phyloP scores from a whole-genome alignment of 352 stramenopile genomes.

The Pythium utonaiense region DNA sequence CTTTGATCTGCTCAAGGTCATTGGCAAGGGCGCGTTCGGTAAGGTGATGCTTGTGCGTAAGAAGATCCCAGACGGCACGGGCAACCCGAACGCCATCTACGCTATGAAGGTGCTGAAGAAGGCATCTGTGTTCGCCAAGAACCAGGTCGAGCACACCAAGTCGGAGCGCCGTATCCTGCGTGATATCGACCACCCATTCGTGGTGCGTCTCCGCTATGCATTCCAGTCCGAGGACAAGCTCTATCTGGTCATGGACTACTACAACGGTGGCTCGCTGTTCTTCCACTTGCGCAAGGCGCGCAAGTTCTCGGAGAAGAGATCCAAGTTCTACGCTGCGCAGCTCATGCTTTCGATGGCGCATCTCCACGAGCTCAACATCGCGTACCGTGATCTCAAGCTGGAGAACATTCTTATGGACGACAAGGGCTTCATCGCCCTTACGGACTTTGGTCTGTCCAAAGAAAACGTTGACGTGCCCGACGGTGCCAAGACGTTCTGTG shows the following conservation, averaged over 20 bases:
- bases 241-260: constrained; percentile 93
- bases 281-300: constrained; percentile 90
- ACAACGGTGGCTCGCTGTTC: constrained; percentile 90
- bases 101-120: constrained; percentile 95
- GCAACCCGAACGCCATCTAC: constrained; percentile 82
- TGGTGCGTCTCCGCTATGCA: constrained; percentile 90
- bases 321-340: constrained; percentile 90
- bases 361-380: constrained; percentile 92
- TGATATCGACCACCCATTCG: constrained; percentile 91
- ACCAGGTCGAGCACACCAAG: constrained; percentile 93
- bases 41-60: constrained; percentile 96
- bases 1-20: constrained; percentile 94
- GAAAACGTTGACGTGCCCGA: constrained; percentile 87
- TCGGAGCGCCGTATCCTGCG: constrained; percentile 88
- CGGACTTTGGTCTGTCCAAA: constrained; percentile 93
- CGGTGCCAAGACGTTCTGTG: constrained; percentile 91
- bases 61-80: constrained; percentile 70
- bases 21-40: constrained; percentile 94
- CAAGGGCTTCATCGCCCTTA: constrained; percentile 90
- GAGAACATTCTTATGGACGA: constrained; percentile 95
- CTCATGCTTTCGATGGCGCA: constrained; percentile 90
- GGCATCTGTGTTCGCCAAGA: constrained; percentile 88
- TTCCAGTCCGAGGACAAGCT: constrained; percentile 94
- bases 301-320: constrained; percentile 86
- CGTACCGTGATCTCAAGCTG: constrained; percentile 93